Evolutionary conservation across 331 rosid species (phyloP).

Genomic region (Pyracantha coccinea): DNA sequence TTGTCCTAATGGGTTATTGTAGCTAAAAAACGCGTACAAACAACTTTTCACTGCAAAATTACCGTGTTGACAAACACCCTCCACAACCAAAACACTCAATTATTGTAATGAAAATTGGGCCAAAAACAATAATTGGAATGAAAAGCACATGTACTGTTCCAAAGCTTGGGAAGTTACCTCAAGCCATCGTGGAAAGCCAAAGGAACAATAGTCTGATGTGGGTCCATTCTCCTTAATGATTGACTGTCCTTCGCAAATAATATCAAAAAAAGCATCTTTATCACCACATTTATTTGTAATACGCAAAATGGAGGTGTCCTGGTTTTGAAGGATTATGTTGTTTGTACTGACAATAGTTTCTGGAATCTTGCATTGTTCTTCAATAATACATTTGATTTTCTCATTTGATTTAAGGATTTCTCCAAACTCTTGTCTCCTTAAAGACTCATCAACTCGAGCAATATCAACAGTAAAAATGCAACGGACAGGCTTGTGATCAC

Average conservation of each 20-base stretch:
- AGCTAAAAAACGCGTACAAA: background rate
- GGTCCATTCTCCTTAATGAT: slow-evolving; percentile 43
- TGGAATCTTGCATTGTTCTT: slow-evolving; percentile 65
- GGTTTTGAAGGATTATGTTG: slow-evolving; percentile 88
- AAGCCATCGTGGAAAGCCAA: slow-evolving; percentile 94
- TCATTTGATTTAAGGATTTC: slow-evolving; percentile 69
- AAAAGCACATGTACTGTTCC: slow-evolving; percentile 1
- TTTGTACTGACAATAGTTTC: slow-evolving; percentile 91
- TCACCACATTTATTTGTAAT: slow-evolving; percentile 66
- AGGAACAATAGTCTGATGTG: slow-evolving; percentile 51
- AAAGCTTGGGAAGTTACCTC: slow-evolving; percentile 55
- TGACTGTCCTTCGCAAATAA: slow-evolving; percentile 73
- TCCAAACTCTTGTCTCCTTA: slow-evolving; percentile 86
- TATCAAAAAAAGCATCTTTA: slow-evolving; percentile 60
- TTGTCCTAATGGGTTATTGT: background rate
- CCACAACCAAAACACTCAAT: background rate
- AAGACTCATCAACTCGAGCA: slow-evolving; percentile 88
- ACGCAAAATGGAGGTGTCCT: slow-evolving; percentile 79
- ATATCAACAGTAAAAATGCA: slow-evolving; percentile 72
- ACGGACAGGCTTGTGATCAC: slow-evolving; percentile 98
- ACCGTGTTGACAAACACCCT: background rate
- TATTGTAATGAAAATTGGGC: background rate
- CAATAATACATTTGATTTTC: slow-evolving; percentile 45
- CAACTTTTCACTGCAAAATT: background rate
- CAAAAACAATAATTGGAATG: background rate